These are phyloP conservation scores for Cladosporium austrohemisphaericum DNA, from an alignment of 2,329 filamentous ascomycete species.

Conservation along the genomic window DNA sequence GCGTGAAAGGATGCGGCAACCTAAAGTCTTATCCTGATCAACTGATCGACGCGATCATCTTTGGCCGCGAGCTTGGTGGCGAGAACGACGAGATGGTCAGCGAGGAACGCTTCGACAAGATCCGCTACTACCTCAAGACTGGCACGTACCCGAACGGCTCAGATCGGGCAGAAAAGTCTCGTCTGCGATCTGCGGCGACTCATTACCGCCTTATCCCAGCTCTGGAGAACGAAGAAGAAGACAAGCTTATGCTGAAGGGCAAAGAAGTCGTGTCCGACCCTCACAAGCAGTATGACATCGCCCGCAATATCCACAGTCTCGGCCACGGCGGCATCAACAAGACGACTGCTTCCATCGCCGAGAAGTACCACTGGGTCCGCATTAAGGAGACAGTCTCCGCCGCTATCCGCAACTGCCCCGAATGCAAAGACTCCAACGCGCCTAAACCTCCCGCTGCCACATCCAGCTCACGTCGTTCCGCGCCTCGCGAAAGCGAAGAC, in stretches of 20 bases:
- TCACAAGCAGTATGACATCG: slow-evolving; percentile 84
- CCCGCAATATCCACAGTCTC: slow-evolving; percentile 67
- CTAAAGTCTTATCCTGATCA: slow-evolving; percentile 46
- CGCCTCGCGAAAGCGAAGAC: slow-evolving; percentile 7
- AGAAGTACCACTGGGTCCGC: slow-evolving; percentile 93
- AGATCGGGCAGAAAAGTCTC: slow-evolving; percentile 91
- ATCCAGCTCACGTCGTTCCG: background rate
- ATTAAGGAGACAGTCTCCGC: slow-evolving; percentile 97
- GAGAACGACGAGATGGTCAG: slow-evolving; percentile 80
- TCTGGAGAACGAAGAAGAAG: slow-evolving; percentile 49
- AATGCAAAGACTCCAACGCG: slow-evolving; percentile 78
- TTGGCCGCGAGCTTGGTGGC: slow-evolving; percentile 57
- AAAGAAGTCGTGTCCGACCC: slow-evolving; percentile 95
- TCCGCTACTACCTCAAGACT: slow-evolving; percentile 93
- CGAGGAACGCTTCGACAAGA: slow-evolving; percentile 98
- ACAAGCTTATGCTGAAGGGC: slow-evolving; percentile 92
- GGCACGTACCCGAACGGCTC: slow-evolving; percentile 89
- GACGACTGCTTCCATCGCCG: slow-evolving; percentile 88
- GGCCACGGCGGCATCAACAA: slow-evolving; percentile 96
- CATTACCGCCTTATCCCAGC: slow-evolving; percentile 77
- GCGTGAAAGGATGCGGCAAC: slow-evolving; percentile 58
- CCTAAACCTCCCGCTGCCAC: slow-evolving; percentile 18
- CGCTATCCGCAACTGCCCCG: slow-evolving; percentile 84
- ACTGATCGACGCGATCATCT: slow-evolving; percentile 50
- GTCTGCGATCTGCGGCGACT: slow-evolving; percentile 85